A percentile compares a stretch with the other conserved stretches of the same genome.
phyloP scores from a whole-genome alignment of 441 rosid genomes.

The Gossypium trilobum region DNA sequence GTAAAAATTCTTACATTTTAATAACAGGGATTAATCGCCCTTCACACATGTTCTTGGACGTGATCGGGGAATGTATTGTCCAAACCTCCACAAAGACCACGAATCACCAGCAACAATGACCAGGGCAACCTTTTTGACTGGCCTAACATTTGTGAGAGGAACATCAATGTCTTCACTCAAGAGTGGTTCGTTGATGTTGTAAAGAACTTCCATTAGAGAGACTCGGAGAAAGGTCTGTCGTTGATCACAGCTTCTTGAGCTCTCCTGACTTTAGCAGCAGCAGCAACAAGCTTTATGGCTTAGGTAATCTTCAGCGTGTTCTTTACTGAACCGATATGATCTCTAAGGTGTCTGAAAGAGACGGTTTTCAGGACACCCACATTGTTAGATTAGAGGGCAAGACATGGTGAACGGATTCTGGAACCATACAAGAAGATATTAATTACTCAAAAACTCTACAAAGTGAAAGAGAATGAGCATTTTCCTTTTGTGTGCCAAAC shows the following conservation, averaged over 20 bases:
- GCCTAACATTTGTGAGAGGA: slow-evolving; percentile 69
- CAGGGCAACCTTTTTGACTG: slow-evolving; percentile 77
- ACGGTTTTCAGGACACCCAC: slow-evolving; percentile 57
- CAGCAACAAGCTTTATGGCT: slow-evolving; percentile 81
- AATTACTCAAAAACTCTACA: not conserved
- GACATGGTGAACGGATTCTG: slow-evolving; percentile 33
- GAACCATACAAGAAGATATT: not conserved
- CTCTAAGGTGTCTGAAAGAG: slow-evolving; percentile 57
- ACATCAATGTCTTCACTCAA: slow-evolving; percentile 69
- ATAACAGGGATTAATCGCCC: too few relatives aligned
- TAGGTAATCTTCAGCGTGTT: slow-evolving; percentile 92
- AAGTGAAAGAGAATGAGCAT: not conserved
- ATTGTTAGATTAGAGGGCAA: slow-evolving; percentile 51
- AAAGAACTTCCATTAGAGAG: slow-evolving; percentile 75
- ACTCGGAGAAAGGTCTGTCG: slow-evolving; percentile 78
- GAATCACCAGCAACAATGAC: slow-evolving; percentile 74
- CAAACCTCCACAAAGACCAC: slow-evolving; percentile 84
- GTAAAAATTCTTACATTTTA: too few relatives aligned
- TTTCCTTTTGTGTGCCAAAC: not conserved
- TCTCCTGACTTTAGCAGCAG: slow-evolving; percentile 87
- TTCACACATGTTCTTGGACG: too few relatives aligned
- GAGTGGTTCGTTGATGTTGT: slow-evolving; percentile 75
- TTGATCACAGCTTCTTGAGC: slow-evolving; percentile 94
- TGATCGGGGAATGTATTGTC: slow-evolving; percentile 29
- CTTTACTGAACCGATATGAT: slow-evolving; percentile 66